phyloP scores from a whole-genome alignment of 345 rosid genomes.

The Hirschfeldia incana region DNA sequence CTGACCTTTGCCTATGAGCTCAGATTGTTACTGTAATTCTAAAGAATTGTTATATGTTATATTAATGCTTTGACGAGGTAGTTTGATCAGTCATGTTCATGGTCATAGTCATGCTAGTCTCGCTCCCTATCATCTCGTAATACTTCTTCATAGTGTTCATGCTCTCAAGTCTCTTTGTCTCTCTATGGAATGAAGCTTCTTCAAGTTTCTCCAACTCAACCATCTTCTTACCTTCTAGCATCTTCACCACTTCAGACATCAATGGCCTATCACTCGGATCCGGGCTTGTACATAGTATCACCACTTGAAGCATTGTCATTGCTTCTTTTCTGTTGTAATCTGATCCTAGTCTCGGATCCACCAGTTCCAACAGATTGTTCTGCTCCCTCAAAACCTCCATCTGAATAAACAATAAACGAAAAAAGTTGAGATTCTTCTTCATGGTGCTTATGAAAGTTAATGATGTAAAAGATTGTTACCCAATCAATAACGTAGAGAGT shows the following conservation, averaged over 20 bases:
- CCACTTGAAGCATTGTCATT: slow-evolving; percentile 46
- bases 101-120: slow-evolving; percentile 6
- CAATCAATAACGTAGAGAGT: slow-evolving; percentile 44
- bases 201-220: slow-evolving; percentile 26
- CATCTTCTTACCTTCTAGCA: slow-evolving; percentile 47
- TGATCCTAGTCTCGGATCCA: slow-evolving; percentile 46
- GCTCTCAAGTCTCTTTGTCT: slow-evolving; percentile 16
- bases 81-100: slow-evolving; percentile 12
- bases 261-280: slow-evolving; percentile 40
- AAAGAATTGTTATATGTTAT: background rate
- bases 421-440: no score
- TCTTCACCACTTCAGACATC: slow-evolving; percentile 57
- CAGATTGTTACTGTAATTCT: slow-evolving; percentile 18
- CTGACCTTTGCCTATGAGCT: slow-evolving; percentile 27
- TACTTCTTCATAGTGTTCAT: slow-evolving; percentile 37
- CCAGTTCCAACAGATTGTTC: slow-evolving; percentile 42
- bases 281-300: slow-evolving; percentile 38
- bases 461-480: slow-evolving; percentile 31
- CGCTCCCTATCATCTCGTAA: slow-evolving; percentile 2
- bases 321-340: slow-evolving; percentile 46
- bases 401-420: no score
- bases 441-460: no score
- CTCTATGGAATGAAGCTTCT: slow-evolving; percentile 26
- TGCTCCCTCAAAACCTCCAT: slow-evolving; percentile 44
- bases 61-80: slow-evolving; percentile 12